Evolutionary conservation across 306 rosid species (phyloP).

Genomic region (Glycine latifolia): DNA sequence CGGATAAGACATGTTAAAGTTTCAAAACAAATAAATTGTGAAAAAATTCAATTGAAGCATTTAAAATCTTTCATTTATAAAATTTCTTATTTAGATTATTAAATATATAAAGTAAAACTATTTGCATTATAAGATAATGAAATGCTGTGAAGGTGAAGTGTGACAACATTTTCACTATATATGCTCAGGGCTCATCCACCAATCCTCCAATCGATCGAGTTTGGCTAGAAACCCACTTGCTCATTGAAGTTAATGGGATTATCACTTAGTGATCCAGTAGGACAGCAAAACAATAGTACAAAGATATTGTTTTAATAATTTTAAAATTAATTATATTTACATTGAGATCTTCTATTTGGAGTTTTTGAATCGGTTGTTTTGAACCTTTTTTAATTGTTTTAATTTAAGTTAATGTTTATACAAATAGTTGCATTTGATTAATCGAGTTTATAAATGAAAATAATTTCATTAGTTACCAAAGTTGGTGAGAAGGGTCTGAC

Average conservation of each 20-base stretch:
- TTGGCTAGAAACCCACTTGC: slow-evolving; percentile 13
- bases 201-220: background rate
- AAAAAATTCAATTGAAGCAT: background rate
- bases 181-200: background rate
- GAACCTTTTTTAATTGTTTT: no score
- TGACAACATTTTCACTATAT: slow-evolving; percentile 1
- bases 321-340: no score
- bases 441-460: no score
- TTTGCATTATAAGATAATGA: background rate
- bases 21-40: background rate
- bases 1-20: background rate
- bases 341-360: no score
- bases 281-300: background rate
- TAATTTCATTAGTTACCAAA: no score
- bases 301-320: background rate
- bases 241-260: background rate
- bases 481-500: no score
- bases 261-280: background rate
- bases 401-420: no score
- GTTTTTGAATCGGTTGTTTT: no score
- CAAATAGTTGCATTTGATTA: no score
- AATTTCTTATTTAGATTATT: background rate
- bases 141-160: slow-evolving; percentile 1
- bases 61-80: background rate
- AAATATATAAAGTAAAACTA: background rate